phyloP scores from a whole-genome alignment of 1,284 basidiomycete species.

The Phenoliferia sp. region DNA sequence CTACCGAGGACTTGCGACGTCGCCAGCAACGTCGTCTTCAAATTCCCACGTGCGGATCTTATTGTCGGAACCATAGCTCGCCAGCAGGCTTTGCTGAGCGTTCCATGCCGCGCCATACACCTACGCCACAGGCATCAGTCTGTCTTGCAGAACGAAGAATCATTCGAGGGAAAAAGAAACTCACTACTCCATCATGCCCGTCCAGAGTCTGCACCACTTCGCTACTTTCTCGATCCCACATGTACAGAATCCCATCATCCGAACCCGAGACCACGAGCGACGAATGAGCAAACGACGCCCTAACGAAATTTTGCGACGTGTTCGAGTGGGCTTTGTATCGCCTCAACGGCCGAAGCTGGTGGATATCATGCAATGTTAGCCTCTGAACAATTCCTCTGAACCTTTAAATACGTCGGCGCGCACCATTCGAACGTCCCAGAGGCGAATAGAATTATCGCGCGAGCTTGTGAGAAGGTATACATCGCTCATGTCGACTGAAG shows the following conservation, averaged over 20 bases:
- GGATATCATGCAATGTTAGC: no score
- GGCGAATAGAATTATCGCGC: constrained; percentile 49
- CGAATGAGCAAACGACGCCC: constrained; percentile 45
- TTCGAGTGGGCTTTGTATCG: constrained; percentile 51
- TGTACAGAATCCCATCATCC: constrained; percentile 44
- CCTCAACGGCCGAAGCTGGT: constrained; percentile 44
- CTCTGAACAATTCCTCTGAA: no score
- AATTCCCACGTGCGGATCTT: constrained; percentile 46
- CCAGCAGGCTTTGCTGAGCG: constrained; percentile 41
- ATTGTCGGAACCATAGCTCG: constrained; percentile 47
- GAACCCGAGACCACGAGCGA: constrained; percentile 46
- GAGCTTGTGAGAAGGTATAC: constrained; percentile 47
- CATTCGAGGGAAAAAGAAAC: constrained; percentile 12
- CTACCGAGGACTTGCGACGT: neutral
- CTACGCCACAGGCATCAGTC: constrained; percentile 11
- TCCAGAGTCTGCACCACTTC: constrained; percentile 41
- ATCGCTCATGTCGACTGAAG: constrained; percentile 47
- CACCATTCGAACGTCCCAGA: constrained; percentile 46
- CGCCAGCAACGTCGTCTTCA: constrained; percentile 1
- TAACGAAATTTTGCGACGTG: constrained; percentile 50
- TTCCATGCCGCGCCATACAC: constrained; percentile 48
- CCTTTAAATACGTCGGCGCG: no score
- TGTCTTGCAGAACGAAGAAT: constrained; percentile 37
- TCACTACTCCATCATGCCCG: constrained; percentile 33
- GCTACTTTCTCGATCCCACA: constrained; percentile 41